A percentile compares a stretch with the other conserved stretches of the same genome.
These are phyloP conservation scores for Auricularia sp. DNA, from an alignment of 768 basidiomycete species.

Conservation along the genomic window DNA sequence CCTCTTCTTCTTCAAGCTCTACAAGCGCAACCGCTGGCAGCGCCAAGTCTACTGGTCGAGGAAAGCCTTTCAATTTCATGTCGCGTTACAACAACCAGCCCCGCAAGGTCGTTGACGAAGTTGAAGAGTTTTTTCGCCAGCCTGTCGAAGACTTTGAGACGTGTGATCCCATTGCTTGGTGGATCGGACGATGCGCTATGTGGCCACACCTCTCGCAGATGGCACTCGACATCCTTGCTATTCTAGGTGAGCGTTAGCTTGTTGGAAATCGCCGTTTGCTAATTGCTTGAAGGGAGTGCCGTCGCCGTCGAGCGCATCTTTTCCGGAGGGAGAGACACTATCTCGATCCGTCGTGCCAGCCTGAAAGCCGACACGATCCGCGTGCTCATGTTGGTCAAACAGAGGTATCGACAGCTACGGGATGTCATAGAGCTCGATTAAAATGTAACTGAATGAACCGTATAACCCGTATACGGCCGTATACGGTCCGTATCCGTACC, in stretches of 20 bases:
- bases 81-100: neutral
- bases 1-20: no score
- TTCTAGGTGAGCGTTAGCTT: slow-evolving; percentile 7
- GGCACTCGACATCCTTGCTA: slow-evolving; percentile 17
- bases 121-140: slow-evolving; percentile 12
- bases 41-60: no score
- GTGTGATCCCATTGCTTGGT: slow-evolving; percentile 1
- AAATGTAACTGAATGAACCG: neutral
- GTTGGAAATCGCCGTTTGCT: neutral
- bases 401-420: neutral
- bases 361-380: slow-evolving; percentile 3
- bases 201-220: slow-evolving; percentile 19
- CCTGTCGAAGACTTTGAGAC: slow-evolving; percentile 8
- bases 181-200: neutral
- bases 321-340: slow-evolving; percentile 5
- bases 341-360: slow-evolving; percentile 5
- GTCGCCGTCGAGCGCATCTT: slow-evolving; percentile 6
- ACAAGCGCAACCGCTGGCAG: no score
- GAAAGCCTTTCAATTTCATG: neutral
- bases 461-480: slow-evolving; percentile 3
- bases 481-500: slow-evolving; percentile 1
- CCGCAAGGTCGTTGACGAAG: slow-evolving; percentile 1
- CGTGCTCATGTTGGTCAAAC: slow-evolving; percentile 3
- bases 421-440: neutral
- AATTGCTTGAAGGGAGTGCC: neutral